Conservation (phyloP, 176 grass and related monocot genomes). For the Otatea glauca region DNA sequence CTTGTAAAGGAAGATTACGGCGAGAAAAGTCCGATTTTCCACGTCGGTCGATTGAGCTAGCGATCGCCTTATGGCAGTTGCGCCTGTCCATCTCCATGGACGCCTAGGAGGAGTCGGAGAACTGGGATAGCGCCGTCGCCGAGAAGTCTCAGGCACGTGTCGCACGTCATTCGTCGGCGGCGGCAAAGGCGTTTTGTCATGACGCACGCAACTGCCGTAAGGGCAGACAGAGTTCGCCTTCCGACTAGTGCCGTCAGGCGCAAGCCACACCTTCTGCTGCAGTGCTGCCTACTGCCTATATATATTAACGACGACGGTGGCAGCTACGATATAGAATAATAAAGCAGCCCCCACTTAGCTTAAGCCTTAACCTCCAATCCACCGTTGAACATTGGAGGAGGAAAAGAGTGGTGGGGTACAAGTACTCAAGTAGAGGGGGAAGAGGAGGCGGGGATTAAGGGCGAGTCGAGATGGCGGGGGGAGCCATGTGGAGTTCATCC, state of each 20-base stretch:
- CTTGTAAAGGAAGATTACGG: no score
- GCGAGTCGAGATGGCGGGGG: not conserved
- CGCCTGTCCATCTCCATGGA: no score
- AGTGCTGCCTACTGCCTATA: no score
- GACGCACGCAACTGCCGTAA: not conserved
- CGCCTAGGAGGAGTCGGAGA: not conserved
- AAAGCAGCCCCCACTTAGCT: conserved; percentile 10
- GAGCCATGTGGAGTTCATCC: conserved; percentile 80
- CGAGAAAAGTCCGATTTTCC: no score
- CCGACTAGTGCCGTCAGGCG: no score
- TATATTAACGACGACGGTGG: no score
- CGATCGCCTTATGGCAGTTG: no score
- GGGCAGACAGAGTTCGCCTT: not conserved
- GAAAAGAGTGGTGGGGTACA: not conserved
- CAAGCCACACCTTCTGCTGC: not conserved
- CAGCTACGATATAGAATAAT: not conserved
- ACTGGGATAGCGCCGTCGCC: not conserved
- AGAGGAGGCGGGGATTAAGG: not conserved
- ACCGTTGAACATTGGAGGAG: not conserved
- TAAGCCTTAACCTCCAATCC: conserved; percentile 20
- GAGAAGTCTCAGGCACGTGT: not conserved
- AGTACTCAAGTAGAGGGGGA: not conserved
- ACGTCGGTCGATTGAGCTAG: not conserved
- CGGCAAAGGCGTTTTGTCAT: not conserved
- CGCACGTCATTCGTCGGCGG: conserved; percentile 9